phyloP scores from a whole-genome alignment of 345 rosid species.

The Abelmoschus esculentus region DNA sequence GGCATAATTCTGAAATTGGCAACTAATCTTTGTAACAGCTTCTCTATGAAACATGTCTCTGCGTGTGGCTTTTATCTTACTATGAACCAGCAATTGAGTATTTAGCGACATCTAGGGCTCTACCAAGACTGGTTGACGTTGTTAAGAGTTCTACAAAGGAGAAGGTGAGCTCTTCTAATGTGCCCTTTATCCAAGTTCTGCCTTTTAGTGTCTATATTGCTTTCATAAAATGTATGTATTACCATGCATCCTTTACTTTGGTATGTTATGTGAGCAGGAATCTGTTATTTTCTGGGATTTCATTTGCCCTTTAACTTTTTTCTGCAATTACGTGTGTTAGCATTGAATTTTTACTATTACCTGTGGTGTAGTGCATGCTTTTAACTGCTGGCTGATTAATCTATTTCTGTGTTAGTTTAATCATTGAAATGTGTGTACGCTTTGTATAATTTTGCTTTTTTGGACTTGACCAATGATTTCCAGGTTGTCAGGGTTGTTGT shows the following conservation, averaged over 20 bases:
- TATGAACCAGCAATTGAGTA: conserved; percentile 88
- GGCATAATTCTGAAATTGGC: conserved; percentile 11
- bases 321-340: background rate
- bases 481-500: conserved; percentile 92
- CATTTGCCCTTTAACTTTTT: background rate
- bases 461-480: conserved; percentile 1
- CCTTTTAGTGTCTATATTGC: background rate
- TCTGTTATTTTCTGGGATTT: background rate
- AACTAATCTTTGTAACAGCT: conserved; percentile 46
- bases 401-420: background rate
- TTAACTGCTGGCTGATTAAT: conserved; percentile 7
- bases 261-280: background rate
- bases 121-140: conserved; percentile 72
- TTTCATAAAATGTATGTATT: conserved; percentile 3
- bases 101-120: conserved; percentile 83
- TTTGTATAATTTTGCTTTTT: too few species aligned
- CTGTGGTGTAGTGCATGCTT: conserved; percentile 10
- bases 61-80: conserved; percentile 87
- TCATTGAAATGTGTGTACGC: background rate
- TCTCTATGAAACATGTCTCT: conserved; percentile 92
- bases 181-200: background rate
- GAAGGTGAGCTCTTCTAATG: conserved; percentile 46
- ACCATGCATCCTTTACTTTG: background rate
- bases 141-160: conserved; percentile 89
- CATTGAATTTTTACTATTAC: conserved; percentile 4